Evolutionary conservation across 2,329 filamentous ascomycete species (phyloP), one percentile per base, ranked within the genome.

Genomic region (Rutstroemia sp.): DNA sequence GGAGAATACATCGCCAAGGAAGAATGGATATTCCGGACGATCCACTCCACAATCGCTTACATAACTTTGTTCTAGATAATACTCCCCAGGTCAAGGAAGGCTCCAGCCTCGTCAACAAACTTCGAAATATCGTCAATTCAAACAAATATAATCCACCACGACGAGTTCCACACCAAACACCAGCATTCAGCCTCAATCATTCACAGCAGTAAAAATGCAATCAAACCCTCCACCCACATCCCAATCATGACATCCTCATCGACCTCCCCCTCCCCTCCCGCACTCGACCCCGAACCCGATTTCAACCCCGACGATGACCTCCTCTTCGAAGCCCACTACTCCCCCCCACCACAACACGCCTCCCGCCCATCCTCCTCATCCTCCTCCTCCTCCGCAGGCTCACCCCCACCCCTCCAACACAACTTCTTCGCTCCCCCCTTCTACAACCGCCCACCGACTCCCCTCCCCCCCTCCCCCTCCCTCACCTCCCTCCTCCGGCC

Each of bases 401-500:
- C 66, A 0, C 65, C 66, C 8, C 66, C 67, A 30, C 75, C 71
- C 30, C 71, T 75, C 34, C 73, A 71, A 60, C 73, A 73, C 58
- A 72, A 72, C 65, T 69, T 76, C 61, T 88, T 86, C 70, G 81
- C 80, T 10, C 94, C 94, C 25, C 94, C 94, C 16, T 97, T 97
- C 77, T 99, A 99, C 77, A 95, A 95, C 62, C 85, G 92, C 3
- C 94, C 94, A n/a, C 94, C 94, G 0, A 96, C 91, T 2, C 92
- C 94, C 3, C 78, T 97, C 0, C 94, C 94, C 0, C 92, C 92
- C 0, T 96, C 91, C 0, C 94, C 94, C 0, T 95, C 90, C 1
- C 75, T 99, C 62, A 97, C 92, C 0, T 96, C 91, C 12, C 84
- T 99, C 19, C 81, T 97, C 7, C 88, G 92, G 1, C 90, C 90